These are phyloP conservation scores for Lachnellula subtilissima DNA, from an alignment of 2,329 filamentous ascomycete genomes.

Conservation along the genomic window DNA sequence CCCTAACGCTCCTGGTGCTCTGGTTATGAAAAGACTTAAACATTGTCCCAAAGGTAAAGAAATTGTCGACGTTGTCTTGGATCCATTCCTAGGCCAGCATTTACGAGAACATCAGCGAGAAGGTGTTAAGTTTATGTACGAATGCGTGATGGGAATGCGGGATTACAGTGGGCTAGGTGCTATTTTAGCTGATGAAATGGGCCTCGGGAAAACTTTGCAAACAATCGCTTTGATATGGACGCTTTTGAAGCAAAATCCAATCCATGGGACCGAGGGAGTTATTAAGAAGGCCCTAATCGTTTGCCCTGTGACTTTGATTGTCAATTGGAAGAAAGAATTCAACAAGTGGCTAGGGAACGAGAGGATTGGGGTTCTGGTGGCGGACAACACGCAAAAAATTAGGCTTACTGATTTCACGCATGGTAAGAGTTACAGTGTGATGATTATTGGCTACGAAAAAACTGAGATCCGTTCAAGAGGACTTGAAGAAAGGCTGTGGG, in stretches of 20 bases:
- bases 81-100: slow-evolving; percentile 58
- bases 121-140: slow-evolving; percentile 67
- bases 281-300: slow-evolving; percentile 69
- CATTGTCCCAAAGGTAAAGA: slow-evolving; percentile 55
- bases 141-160: slow-evolving; percentile 71
- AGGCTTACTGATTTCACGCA: slow-evolving; percentile 64
- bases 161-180: slow-evolving; percentile 62
- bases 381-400: slow-evolving; percentile 53
- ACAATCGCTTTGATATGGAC: slow-evolving; percentile 70
- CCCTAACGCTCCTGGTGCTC: slow-evolving; percentile 51
- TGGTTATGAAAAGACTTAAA: slow-evolving; percentile 62
- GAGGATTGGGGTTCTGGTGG: slow-evolving; percentile 63
- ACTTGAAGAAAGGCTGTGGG: slow-evolving; percentile 55
- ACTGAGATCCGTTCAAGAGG: slow-evolving; percentile 59
- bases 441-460: slow-evolving; percentile 72
- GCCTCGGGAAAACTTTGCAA: slow-evolving; percentile 68
- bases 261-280: slow-evolving; percentile 49
- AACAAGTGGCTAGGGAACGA: slow-evolving; percentile 70
- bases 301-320: slow-evolving; percentile 66
- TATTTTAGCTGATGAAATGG: slow-evolving; percentile 72
- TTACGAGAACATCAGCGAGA: slow-evolving; percentile 64
- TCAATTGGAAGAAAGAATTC: slow-evolving; percentile 70
- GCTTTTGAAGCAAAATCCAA: slow-evolving; percentile 65
- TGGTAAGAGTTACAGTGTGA: slow-evolving; percentile 62
- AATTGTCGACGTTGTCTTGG: slow-evolving; percentile 68